Conservation (phyloP, 345 rosid species). For the Anacardium occidentale region DNA sequence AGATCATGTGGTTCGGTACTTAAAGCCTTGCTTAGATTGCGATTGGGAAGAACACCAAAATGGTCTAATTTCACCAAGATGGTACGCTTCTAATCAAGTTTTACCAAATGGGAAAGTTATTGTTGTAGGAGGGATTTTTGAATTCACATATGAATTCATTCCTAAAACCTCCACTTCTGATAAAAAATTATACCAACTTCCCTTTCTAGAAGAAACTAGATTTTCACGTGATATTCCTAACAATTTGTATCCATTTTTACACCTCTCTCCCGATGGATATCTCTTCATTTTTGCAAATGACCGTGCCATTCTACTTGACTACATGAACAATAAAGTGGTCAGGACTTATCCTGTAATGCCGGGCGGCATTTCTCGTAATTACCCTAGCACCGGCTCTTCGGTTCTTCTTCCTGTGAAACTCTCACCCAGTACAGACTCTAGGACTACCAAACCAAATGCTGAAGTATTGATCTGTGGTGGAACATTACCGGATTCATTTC, state of each 20-base stretch:
- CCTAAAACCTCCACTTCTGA: slow-evolving; percentile 24
- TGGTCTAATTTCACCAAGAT: slow-evolving; percentile 26
- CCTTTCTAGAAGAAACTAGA: slow-evolving; percentile 34
- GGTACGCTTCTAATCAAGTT: slow-evolving; percentile 42
- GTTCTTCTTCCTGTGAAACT: slow-evolving; percentile 41
- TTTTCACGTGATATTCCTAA: slow-evolving; percentile 24
- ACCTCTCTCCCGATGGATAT: slow-evolving; percentile 43
- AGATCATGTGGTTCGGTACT: slow-evolving; percentile 20
- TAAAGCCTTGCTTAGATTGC: slow-evolving; percentile 22
- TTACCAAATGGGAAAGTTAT: slow-evolving; percentile 36
- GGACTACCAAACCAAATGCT: slow-evolving; percentile 15
- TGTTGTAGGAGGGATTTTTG: slow-evolving; percentile 34
- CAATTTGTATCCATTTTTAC: slow-evolving; percentile 55
- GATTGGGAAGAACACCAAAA: slow-evolving; percentile 26
- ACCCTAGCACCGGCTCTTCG: slow-evolving; percentile 58
- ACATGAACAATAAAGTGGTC: slow-evolving; percentile 29
- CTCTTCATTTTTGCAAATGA: slow-evolving; percentile 53
- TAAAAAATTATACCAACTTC: slow-evolving; percentile 16
- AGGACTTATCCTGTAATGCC: slow-evolving; percentile 44
- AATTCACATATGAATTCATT: slow-evolving; percentile 22
- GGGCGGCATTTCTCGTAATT: slow-evolving; percentile 47
- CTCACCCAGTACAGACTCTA: neutral
- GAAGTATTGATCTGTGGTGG: slow-evolving; percentile 48
- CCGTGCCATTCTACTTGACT: slow-evolving; percentile 44
- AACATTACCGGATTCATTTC: slow-evolving; percentile 21